These are phyloP conservation scores for Amauroascus niger DNA, from an alignment of 2,329 filamentous ascomycete species.

Conservation along the genomic window DNA sequence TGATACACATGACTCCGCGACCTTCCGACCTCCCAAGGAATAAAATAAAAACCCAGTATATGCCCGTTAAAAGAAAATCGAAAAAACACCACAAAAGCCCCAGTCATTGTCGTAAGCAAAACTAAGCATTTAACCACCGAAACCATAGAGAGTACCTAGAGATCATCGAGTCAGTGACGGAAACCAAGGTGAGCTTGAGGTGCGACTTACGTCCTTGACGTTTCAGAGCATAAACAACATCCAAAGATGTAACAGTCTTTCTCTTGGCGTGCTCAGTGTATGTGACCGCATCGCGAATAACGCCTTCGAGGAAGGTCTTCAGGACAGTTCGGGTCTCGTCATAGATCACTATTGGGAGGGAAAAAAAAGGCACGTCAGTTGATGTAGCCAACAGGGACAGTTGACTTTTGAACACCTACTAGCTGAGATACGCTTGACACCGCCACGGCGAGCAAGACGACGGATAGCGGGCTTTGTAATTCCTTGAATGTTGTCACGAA, in stretches of 20 bases:
- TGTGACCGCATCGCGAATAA: conserved; percentile 69
- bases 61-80: conserved; percentile 8
- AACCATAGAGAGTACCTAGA: conserved; percentile 67
- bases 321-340: conserved; percentile 73
- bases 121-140: conserved; percentile 62
- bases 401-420: conserved; percentile 47
- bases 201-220: conserved; percentile 46
- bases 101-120: conserved; percentile 13
- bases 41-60: conserved; percentile 13
- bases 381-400: neutral
- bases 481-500: conserved; percentile 99
- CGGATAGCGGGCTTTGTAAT: conserved; percentile 98
- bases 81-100: conserved; percentile 14
- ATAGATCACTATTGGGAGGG: conserved; percentile 55
- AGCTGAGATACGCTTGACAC: conserved; percentile 99
- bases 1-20: conserved; percentile 14
- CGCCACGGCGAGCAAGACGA: conserved; percentile 96
- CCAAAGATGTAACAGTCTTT: conserved; percentile 47
- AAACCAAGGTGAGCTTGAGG: conserved; percentile 3
- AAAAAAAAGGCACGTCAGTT: neutral
- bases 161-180: conserved; percentile 11
- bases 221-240: conserved; percentile 56
- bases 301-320: conserved; percentile 74
- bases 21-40: conserved; percentile 12
- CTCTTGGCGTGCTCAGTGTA: conserved; percentile 78